Base-by-base conservation (phyloP, 495 filamentous ascomycete species). In the Cudoniella acicularis region DNA sequence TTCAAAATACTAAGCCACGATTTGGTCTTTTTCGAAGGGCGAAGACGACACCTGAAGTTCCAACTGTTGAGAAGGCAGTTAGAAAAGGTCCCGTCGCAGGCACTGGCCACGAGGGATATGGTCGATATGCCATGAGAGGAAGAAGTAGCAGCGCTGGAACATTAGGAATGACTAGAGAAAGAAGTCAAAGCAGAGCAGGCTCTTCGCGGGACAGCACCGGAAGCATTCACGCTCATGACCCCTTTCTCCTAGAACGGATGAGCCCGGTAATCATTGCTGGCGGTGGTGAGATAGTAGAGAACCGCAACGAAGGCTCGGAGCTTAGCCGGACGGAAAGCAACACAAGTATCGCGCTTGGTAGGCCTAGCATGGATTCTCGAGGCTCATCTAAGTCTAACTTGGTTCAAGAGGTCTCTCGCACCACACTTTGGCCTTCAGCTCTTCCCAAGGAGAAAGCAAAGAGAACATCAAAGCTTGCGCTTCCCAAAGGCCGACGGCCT, bases 51-150 rank as follows among this genome's bases (percentile, higher is more conserved):
- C 63, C 83, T 4, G 81, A 83, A 45, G 60, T 69, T n/a, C 66
- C 68, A 2, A 64, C 73, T n/a, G 59, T 68, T 2, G 82, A 84
- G 20, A 88, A 84, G 62, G 56, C 75, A 3, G 41, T 72, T 13
- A 84, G 88, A 54, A 96, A 93, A 71, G 95, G 94, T 0, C 94
- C 94, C 17, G 82, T 80, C 4, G 94, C 94, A 25, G 95, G 94
- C 30, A 99, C 95, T 27, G 94, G 94, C 1, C 91, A 98, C 71
- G 94, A 98, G 75, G 94, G 93, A 46, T 98, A 98, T 69, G 91
- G 92, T 8, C 87, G 83, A 67, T 95, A 83, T 78, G 68, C 73
- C 2, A 64, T 75, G 10, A 78, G 82, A 49, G 81, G 86, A 30
- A 79, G 85, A 40, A 88, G 86, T 62, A 82, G 75, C 43, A 83